A percentile compares a stretch with the other conserved stretches of the same genome.
Evolutionary conservation across 495 filamentous ascomycete genomes (phyloP).

Genomic region (Peziza echinospora): DNA sequence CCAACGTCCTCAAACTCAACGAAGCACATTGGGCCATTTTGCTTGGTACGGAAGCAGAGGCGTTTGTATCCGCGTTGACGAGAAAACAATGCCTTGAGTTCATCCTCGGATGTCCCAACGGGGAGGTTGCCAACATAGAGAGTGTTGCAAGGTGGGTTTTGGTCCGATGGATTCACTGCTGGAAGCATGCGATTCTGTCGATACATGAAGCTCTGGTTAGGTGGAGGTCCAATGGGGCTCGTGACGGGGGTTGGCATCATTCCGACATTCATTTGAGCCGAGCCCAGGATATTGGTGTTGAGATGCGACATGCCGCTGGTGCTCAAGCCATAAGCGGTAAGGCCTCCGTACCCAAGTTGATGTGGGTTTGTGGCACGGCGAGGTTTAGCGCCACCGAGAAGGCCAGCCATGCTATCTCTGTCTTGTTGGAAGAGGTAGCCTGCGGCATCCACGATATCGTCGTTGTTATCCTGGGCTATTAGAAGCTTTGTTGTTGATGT

Average conservation of each 20-base stretch:
- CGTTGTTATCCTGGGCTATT: background rate
- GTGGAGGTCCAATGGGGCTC: background rate
- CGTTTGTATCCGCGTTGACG: slow-evolving; percentile 92
- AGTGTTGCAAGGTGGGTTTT: slow-evolving; percentile 96
- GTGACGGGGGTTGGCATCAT: background rate
- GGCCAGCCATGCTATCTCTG: background rate
- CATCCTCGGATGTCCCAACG: slow-evolving; percentile 83
- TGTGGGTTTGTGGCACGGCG: background rate
- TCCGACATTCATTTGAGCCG: background rate
- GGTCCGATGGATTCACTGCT: slow-evolving; percentile 78
- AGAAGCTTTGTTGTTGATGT: background rate
- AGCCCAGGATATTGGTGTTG: background rate
- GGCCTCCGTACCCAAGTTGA: background rate
- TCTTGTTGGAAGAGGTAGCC: background rate
- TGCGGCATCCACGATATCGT: background rate
- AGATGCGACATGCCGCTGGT: background rate
- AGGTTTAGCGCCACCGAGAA: background rate
- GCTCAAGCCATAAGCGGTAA: background rate
- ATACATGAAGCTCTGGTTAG: background rate
- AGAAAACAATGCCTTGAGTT: slow-evolving; percentile 83
- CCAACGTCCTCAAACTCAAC: slow-evolving; percentile 94
- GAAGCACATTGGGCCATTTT: slow-evolving; percentile 97
- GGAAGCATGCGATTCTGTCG: slow-evolving; percentile 8
- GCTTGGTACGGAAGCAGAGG: slow-evolving; percentile 91
- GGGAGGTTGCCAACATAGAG: slow-evolving; percentile 94